Conservation (phyloP, 176 grass and related monocot species). For the Themeda triandra region DNA sequence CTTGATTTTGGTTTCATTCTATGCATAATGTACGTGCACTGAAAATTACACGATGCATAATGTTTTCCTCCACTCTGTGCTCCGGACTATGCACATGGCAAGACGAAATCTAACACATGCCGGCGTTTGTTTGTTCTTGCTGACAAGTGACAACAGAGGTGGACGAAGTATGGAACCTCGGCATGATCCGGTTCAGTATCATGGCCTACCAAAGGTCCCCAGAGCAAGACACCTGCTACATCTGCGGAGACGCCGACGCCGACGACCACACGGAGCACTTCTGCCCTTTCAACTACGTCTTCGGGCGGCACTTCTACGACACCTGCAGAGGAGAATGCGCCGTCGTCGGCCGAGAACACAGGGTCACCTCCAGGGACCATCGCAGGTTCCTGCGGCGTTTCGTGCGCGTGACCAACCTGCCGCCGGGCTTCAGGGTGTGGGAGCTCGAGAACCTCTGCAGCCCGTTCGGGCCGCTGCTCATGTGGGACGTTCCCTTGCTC, state of each 20-base stretch:
- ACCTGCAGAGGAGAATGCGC: background rate
- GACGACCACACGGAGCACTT: background rate
- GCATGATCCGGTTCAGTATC: background rate
- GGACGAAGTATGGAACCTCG: background rate
- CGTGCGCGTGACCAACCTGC: constrained; percentile 19
- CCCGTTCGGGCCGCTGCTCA: background rate
- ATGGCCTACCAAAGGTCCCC: background rate
- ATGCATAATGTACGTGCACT: too few species aligned
- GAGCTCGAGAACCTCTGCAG: background rate
- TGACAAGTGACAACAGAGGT: background rate
- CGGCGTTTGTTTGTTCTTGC: background rate
- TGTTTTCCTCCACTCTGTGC: too few species aligned
- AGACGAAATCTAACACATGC: background rate
- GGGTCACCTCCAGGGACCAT: background rate
- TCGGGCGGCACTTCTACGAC: background rate
- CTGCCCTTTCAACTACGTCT: constrained; percentile 22
- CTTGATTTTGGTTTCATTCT: background rate
- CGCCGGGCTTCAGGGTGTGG: background rate
- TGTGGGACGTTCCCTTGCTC: background rate
- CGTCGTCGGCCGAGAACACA: background rate
- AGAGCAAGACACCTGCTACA: background rate
- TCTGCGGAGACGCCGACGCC: background rate
- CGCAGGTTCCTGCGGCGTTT: background rate
- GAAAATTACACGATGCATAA: background rate
- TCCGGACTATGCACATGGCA: background rate